A percentile compares a stretch with the other conserved stretches of the same genome.
These are phyloP conservation scores for Rhododendron henanense DNA, from an alignment of 148 eudicot species.

Conservation along the genomic window DNA sequence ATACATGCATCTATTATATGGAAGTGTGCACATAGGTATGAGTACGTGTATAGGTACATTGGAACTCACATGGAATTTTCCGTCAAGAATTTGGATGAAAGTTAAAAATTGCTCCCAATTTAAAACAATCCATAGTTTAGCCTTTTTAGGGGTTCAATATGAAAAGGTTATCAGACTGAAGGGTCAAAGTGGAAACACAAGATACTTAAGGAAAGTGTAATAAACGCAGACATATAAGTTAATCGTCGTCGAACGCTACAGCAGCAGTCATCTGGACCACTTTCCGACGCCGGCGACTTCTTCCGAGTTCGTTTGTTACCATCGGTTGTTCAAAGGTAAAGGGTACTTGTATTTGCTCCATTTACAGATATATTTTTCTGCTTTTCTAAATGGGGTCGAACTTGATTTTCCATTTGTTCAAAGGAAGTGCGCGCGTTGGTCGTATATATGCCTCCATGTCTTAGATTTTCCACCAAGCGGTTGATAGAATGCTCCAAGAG, in stretches of 20 bases:
- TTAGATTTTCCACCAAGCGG: background rate
- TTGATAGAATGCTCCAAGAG: slow-evolving; percentile 2
- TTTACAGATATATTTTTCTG: background rate
- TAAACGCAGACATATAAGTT: background rate
- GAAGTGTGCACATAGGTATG: too few species aligned
- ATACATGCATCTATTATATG: too few species aligned
- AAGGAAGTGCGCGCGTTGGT: background rate
- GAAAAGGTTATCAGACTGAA: too few species aligned
- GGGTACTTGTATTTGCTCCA: background rate
- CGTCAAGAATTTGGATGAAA: too few species aligned
- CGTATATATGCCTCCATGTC: background rate
- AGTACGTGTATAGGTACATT: too few species aligned
- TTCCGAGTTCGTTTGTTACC: background rate
- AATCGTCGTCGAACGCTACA: background rate
- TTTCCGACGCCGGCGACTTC: background rate
- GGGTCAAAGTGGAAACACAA: too few species aligned
- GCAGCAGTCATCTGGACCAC: background rate
- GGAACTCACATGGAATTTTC: too few species aligned
- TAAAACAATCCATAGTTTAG: background rate
- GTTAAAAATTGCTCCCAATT: background rate
- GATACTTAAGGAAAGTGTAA: too few species aligned
- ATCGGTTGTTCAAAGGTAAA: background rate
- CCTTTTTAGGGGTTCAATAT: too few species aligned
- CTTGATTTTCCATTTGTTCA: background rate
- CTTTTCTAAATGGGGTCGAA: background rate